phyloP scores from a whole-genome alignment of 805 yeast genomes.

The Isabelozyma pseudorhagii region DNA sequence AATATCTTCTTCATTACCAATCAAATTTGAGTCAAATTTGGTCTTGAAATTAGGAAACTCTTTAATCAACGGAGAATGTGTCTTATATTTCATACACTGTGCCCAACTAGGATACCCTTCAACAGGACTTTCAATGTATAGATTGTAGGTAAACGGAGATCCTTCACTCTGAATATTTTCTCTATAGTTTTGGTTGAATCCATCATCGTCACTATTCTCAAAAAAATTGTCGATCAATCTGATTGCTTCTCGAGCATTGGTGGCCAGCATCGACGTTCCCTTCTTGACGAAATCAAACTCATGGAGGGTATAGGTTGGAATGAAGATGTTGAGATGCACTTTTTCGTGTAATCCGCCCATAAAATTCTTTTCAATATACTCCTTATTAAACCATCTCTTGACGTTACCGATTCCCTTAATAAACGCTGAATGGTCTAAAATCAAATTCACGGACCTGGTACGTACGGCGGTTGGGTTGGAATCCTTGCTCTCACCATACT shows the following conservation, averaged over 20 bases:
- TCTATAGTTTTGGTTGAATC: conserved; percentile 6
- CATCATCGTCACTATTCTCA: conserved; percentile 12
- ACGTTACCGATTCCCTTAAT: conserved; percentile 68
- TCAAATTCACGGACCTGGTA: conserved; percentile 33
- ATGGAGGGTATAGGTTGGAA: conserved; percentile 56
- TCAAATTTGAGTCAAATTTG: conserved; percentile 25
- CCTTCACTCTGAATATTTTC: conserved; percentile 8
- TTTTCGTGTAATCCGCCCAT: conserved; percentile 8
- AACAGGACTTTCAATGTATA: conserved; percentile 37
- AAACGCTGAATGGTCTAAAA: conserved; percentile 66
- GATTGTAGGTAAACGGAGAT: conserved; percentile 6
- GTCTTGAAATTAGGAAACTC: conserved; percentile 50
- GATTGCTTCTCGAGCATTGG: conserved; percentile 65
- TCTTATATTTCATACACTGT: conserved; percentile 43
- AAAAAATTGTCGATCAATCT: conserved; percentile 52
- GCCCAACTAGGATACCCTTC: conserved; percentile 52
- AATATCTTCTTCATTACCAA: conserved; percentile 8
- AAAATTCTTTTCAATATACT: conserved; percentile 17
- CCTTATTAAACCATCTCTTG: conserved; percentile 55
- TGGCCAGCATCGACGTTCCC: conserved; percentile 52
- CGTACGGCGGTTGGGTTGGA: neutral
- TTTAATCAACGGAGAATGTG: conserved; percentile 41
- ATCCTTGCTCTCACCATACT: neutral
- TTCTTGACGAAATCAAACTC: conserved; percentile 59
- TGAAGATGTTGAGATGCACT: conserved; percentile 34